phyloP scores from a whole-genome alignment of 768 basidiomycete genomes.

The Pleurotus citrinopileatus region DNA sequence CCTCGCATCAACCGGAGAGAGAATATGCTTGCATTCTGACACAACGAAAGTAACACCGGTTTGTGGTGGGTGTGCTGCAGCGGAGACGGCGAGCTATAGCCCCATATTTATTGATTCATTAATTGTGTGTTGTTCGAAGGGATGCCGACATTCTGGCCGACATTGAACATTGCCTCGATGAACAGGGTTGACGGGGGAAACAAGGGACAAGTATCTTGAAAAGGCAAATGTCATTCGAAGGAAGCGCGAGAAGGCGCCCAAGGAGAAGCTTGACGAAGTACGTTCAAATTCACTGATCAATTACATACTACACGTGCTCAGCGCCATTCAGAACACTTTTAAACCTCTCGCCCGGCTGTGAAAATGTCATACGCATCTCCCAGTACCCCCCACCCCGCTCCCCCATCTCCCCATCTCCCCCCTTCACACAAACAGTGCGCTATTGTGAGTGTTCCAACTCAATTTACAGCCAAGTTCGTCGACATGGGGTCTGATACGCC shows the following conservation, averaged over 20 bases:
- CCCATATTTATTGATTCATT: too few species aligned
- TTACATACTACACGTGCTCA: constrained; percentile 10
- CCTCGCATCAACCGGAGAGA: constrained; percentile 9
- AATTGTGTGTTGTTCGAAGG: too few species aligned
- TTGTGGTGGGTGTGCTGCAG: too few species aligned
- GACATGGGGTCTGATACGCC: background rate
- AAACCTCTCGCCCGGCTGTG: background rate
- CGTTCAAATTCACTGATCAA: constrained; percentile 1
- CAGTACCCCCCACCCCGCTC: too few species aligned
- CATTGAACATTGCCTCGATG: constrained; percentile 4
- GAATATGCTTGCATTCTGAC: too few species aligned
- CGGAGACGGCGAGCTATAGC: too few species aligned
- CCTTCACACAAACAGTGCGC: background rate
- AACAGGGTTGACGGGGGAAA: constrained; percentile 6
- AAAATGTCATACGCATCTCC: background rate
- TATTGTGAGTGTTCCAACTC: background rate
- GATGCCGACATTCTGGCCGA: too few species aligned
- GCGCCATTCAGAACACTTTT: constrained; percentile 3
- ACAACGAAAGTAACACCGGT: too few species aligned
- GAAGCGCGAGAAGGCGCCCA: constrained; percentile 3
- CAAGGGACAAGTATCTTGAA: background rate
- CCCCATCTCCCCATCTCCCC: background rate
- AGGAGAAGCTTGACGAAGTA: background rate
- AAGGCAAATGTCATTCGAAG: background rate
- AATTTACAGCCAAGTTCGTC: background rate